Conservation (phyloP, 805 yeast genomes). For the Ogataea siamensis region DNA sequence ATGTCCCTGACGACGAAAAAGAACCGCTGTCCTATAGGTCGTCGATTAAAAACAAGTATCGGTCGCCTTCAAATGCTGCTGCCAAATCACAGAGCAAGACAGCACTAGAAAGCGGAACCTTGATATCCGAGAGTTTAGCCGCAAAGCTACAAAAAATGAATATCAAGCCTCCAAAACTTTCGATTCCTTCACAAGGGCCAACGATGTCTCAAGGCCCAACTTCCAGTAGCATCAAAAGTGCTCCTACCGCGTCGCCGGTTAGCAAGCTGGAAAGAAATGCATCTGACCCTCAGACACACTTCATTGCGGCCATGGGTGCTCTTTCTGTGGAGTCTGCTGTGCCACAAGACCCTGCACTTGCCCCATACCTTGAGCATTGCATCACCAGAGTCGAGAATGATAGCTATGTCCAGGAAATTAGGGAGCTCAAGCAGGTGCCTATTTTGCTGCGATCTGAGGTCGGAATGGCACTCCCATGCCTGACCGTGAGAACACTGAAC, state of each 20-base stretch:
- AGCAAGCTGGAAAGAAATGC: conserved; percentile 11
- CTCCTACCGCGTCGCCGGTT: conserved; percentile 30
- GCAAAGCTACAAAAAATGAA: conserved; percentile 50
- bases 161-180: conserved; percentile 46
- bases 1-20: conserved; percentile 85
- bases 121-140: conserved; percentile 42
- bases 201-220: conserved; percentile 14
- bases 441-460: conserved; percentile 84
- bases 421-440: conserved; percentile 76
- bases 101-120: conserved; percentile 30
- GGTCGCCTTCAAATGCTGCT: conserved; percentile 69
- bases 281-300: conserved; percentile 11
- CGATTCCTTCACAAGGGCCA: conserved; percentile 24
- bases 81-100: conserved; percentile 54
- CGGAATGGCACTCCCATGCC: conserved; percentile 94
- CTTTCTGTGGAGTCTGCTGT: conserved; percentile 6
- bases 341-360: conserved; percentile 40
- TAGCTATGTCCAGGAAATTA: conserved; percentile 72
- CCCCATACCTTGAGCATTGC: conserved; percentile 57
- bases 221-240: conserved; percentile 25
- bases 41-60: conserved; percentile 74
- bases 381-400: conserved; percentile 61
- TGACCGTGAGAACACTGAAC: conserved; percentile 86
- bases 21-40: conserved; percentile 72
- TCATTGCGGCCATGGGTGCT: conserved; percentile 6